These are phyloP conservation scores for Patellifolia procumbens DNA, from an alignment of 179 eudicot species.

Conservation along the genomic window DNA sequence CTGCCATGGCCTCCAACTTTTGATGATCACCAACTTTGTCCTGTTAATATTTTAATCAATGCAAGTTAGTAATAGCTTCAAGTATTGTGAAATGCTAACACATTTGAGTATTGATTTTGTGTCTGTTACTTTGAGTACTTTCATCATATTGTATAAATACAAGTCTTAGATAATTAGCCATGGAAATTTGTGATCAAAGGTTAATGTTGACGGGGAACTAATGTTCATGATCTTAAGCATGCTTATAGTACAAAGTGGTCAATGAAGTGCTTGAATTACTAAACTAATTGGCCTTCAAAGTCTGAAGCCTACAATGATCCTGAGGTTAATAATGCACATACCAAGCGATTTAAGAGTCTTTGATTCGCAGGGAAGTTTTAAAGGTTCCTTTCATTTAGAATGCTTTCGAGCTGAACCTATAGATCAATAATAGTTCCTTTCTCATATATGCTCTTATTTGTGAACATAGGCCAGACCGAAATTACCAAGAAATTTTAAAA, in stretches of 20 bases:
- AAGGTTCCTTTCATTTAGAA: neutral
- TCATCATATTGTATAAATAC: too few species aligned
- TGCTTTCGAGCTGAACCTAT: neutral
- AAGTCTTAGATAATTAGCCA: too few species aligned
- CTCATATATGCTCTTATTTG: neutral
- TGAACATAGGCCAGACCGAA: neutral
- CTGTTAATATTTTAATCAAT: conserved; percentile 18
- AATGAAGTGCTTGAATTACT: too few species aligned
- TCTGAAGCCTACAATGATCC: neutral
- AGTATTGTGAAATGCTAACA: neutral
- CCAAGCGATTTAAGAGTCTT: neutral
- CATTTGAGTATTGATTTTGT: too few species aligned
- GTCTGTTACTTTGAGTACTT: too few species aligned
- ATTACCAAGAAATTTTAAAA: neutral
- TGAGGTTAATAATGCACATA: neutral
- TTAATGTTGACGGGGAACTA: neutral
- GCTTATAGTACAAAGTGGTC: neutral
- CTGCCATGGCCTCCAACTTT: conserved; percentile 28
- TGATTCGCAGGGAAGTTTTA: neutral
- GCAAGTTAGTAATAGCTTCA: neutral
- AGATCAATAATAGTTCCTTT: neutral
- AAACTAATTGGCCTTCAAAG: too few species aligned
- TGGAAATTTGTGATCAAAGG: neutral
- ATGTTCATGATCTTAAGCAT: neutral
- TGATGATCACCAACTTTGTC: conserved; percentile 27